Evolutionary conservation across 495 filamentous ascomycete species (phyloP), one percentile per base, ranked within the genome.

Genomic region (Xylaria scruposa): DNA sequence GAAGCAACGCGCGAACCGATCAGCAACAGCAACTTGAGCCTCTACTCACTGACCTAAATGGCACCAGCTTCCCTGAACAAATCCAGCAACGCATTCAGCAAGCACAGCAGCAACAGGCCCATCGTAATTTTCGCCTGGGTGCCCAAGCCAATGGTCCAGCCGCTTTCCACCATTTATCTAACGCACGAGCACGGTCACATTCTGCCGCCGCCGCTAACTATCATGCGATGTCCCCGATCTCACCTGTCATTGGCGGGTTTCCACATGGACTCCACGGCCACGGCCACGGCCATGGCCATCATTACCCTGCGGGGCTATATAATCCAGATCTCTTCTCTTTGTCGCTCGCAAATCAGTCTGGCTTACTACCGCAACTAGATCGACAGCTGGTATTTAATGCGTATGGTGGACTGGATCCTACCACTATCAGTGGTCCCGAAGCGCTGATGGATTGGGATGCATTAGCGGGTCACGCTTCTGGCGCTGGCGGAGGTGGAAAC

Each of bases 381-480:
- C 87, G 92, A 0, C 92, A 94, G 74, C 89, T 94, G 61, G 91
- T 94, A 15, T 93, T 93, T 73, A 91, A 90, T 70, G 92, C 91
- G 0, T 95, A 94, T 74, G 84, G 85, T n/a, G 88, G 87, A 29
- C 83, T 91, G 67, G 89, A 92, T 54, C 84, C 85, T 38, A 67
- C 75, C 19, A 75, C 74, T 21, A 76, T 81, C 29, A 77, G 77
- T 62, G 77, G 77, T 3, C 77, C 77, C 9, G 77, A 78, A 58
- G 77, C 75, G 15, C 40, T 75, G 26, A 78, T 79, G 77, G 77
- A 79, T 47, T 79, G 77, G 77, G 76, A 79, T 54, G 76, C 77
- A 24, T 53, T 79, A 29, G 77, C 75, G 13, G 77, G 75, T 6
- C 77, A 78, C 29, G 63, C 68, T 2, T 70, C 53, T 49, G 61